Evolutionary conservation across 768 basidiomycete species (phyloP).

Genomic region (Dentipellis fragilis): DNA sequence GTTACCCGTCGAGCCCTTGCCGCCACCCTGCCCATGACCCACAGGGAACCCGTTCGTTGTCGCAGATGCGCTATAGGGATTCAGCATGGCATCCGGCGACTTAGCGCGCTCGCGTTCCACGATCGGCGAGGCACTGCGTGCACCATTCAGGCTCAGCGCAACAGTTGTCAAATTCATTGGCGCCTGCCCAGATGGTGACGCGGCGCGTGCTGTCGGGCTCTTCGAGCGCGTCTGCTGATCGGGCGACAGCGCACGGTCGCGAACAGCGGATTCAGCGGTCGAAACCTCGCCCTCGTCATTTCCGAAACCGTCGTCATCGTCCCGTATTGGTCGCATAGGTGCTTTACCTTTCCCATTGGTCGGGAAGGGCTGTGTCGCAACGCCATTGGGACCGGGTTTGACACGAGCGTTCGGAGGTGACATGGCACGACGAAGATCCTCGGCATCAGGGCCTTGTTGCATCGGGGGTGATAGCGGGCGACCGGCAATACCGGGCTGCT

Average conservation of each 20-base stretch:
- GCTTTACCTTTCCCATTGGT: constrained; percentile 34
- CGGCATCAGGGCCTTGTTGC: constrained; percentile 32
- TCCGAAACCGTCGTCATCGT: constrained; percentile 37
- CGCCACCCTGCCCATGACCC: constrained; percentile 32
- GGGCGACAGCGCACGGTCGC: constrained; percentile 46
- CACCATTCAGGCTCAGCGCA: constrained; percentile 43
- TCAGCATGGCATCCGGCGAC: constrained; percentile 46
- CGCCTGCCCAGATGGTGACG: constrained; percentile 26
- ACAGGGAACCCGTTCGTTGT: constrained; percentile 25
- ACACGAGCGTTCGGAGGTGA: constrained; percentile 47
- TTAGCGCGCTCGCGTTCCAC: constrained; percentile 37
- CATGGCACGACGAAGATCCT: constrained; percentile 55
- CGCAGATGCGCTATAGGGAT: constrained; percentile 26
- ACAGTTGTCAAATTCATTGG: constrained; percentile 43
- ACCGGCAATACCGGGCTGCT: constrained; percentile 21
- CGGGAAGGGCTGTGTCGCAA: constrained; percentile 24
- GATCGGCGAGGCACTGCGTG: constrained; percentile 48
- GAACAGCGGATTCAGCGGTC: constrained; percentile 30
- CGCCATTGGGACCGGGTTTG: constrained; percentile 32
- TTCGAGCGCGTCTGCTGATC: constrained; percentile 42
- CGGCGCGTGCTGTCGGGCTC: constrained; percentile 45
- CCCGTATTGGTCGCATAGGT: constrained; percentile 38
- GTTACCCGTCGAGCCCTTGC: constrained; percentile 53
- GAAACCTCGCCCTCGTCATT: constrained; percentile 46
- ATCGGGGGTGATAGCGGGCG: constrained; percentile 62